A percentile compares a stretch with the other conserved stretches of the same genome.
phyloP scores from a whole-genome alignment of 352 stramenopile genomes.

The Globisporangium emineosum region DNA sequence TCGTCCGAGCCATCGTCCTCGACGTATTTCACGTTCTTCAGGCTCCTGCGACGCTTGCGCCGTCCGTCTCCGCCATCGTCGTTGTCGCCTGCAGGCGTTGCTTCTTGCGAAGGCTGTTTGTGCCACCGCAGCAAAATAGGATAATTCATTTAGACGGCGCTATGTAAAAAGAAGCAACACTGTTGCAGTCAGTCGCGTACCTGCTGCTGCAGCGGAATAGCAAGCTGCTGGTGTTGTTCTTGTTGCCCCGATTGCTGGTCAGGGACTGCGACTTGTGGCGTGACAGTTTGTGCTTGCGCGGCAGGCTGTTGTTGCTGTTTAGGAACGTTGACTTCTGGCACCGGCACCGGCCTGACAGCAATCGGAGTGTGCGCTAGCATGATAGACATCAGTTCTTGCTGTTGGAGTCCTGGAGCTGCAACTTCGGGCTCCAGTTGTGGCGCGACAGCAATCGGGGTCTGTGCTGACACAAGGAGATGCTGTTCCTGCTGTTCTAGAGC shows the following conservation, averaged over 20 bases:
- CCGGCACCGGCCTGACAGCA: background rate
- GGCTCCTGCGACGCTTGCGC: conserved; percentile 37
- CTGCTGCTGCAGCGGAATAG: background rate
- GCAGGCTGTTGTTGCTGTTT: background rate
- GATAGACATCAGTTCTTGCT: background rate
- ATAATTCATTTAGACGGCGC: background rate
- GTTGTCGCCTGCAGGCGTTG: background rate
- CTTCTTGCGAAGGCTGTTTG: conserved; percentile 2
- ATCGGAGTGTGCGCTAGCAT: background rate
- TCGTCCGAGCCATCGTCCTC: conserved; percentile 70
- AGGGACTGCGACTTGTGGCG: background rate
- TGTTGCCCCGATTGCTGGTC: background rate
- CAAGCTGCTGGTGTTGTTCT: conserved; percentile 1
- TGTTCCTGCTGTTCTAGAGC: background rate
- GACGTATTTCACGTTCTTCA: conserved; percentile 75
- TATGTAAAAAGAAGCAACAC: background rate
- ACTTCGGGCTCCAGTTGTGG: background rate
- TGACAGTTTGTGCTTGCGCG: background rate
- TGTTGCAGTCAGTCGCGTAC: background rate
- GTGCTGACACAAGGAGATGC: background rate
- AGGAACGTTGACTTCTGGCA: background rate
- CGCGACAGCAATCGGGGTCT: too few species aligned
- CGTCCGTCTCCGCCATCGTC: conserved; percentile 15
- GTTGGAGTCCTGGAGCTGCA: background rate
- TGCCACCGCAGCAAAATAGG: background rate